Evolutionary conservation across 2,329 filamentous ascomycete species (phyloP).

Genomic region (Diaporthe aspalathi): DNA sequence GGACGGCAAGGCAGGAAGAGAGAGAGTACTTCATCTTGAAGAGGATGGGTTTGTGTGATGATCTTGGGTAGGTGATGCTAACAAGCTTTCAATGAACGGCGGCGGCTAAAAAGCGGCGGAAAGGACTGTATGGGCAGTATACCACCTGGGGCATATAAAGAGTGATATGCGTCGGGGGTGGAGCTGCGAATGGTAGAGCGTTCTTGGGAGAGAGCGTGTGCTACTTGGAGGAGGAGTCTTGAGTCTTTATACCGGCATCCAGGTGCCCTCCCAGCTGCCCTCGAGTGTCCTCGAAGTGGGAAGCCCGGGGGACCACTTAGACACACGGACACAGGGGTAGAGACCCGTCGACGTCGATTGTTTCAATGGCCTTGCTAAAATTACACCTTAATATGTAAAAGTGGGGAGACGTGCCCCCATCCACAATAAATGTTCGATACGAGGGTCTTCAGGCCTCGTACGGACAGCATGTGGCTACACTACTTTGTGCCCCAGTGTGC

Average conservation of each 20-base stretch:
- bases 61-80: not conserved
- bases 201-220: conserved; percentile 11
- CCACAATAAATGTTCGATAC: conserved; percentile 26
- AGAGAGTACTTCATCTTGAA: conserved; percentile 27
- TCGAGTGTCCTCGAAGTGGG: not conserved
- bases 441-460: conserved; percentile 20
- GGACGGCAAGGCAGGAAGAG: conserved; percentile 18
- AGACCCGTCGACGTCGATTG: conserved; percentile 17
- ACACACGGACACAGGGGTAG: conserved; percentile 23
- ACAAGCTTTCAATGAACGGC: conserved; percentile 19
- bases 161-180: conserved; percentile 27
- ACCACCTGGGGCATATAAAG: conserved; percentile 10
- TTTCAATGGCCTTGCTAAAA: conserved; percentile 15
- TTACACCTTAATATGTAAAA: conserved; percentile 24
- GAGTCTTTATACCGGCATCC: conserved; percentile 11
- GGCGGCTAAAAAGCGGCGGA: not conserved
- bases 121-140: conserved; percentile 24
- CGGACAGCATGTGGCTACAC: conserved; percentile 6
- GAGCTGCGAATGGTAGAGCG: conserved; percentile 21
- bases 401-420: conserved; percentile 2
- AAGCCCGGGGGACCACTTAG: not conserved
- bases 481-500: too few species aligned
- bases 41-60: conserved; percentile 1
- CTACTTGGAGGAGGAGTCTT: not conserved
- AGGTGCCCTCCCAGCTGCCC: too few species aligned